Evolutionary conservation across 176 grass and related monocot genomes (phyloP), one percentile per base, ranked within the genome.

Genomic region (Triticum turgidum): DNA sequence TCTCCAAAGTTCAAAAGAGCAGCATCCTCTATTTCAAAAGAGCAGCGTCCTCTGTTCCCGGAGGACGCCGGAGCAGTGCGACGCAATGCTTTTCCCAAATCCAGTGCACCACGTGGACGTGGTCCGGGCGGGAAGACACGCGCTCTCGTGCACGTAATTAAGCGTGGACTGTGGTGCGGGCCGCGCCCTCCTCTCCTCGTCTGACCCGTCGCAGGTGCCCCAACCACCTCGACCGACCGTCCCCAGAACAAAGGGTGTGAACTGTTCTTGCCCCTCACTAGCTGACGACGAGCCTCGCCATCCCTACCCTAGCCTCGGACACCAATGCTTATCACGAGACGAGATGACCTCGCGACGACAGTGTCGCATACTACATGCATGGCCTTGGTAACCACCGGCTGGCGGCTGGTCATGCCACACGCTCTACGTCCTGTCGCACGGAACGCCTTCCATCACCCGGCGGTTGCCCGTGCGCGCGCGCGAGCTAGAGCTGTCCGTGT

Each of bases 101-200:
- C 6, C 52, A 76, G 2, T 13, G 20, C 37, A n/a, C 35, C 88
- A 89, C 35, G 70, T 69, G 75, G 22, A 89, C 35, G 70, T 69
- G 75, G 22, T 30, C 6, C 18, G 18, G 54, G 54, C 17, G 6
- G 5, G 51, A 54, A 39, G 70, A 67, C 20, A 1, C 24, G 1
- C 18, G 4, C 11, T 61, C 15, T 25, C 81, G 79, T 83, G 62
- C 32, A 68, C 21, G 4, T 62, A 61, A 18, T 52, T 17, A 54
- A 32, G 3, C 35, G 77, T 24, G 14, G 56, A 79, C 42, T 58
- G 41, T 65, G 21, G 70, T 68, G 64, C 65, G 65, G 74, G 29
- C 51, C 52, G 37, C 65, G 52, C 10, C 2, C 15, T 0, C 11
- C 5, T 0, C n/a, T 1, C 10, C 7, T 3, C 47, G 8, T 34